Evolutionary conservation across 2,329 filamentous ascomycete genomes (phyloP), one percentile per base, ranked within the genome.

Genomic region (Curvularia lunata): DNA sequence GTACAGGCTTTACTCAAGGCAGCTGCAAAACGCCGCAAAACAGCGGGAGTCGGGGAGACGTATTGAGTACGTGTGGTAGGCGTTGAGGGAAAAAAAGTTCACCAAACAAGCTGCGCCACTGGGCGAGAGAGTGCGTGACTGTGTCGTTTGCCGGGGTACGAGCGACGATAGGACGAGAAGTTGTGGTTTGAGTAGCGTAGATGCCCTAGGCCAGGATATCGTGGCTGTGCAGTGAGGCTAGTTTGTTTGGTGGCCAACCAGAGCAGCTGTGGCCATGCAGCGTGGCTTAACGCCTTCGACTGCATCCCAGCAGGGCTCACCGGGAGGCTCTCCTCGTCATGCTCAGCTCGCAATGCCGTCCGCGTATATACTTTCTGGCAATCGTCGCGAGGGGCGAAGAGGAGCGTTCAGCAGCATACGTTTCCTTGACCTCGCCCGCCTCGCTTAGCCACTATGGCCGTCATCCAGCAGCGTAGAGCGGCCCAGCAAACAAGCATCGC

Each of bases 401-500:
- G 34, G 1, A 37, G 43, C n/a, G 30, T 34, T 50, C 25, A 30
- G 3, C 48, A n/a, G 47, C 40, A 56, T 59, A 66, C 68, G 67
- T 64, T 61, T 64, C 27, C 54, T 61, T 48, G 61, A 59, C 65
- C 55, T 19, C 43, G 46, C 54, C 40, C 41, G 48, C 56, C 40
- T 59, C 55, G 56, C 67, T 66, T 63, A 66, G 65, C 65, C 25
- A 37, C 34, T 16, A 76, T 76, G 74, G 69, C 72, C 59, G 25
- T 19, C 10, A 68, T 69, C 58, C 56, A 64, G 52, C 67, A 60
- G 47, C 46, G 46, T 32, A 25, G 13, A 9, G 63, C 59, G 63
- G 64, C 16, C 59, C 65, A 67, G 58, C 66, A 67, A 51, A 58
- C 69, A 27, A 72, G 67, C 58, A 65, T 79, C 52, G 67, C 73